Conservation (phyloP, 2,329 filamentous ascomycete species). For the Tolypocladium guangdongense region DNA sequence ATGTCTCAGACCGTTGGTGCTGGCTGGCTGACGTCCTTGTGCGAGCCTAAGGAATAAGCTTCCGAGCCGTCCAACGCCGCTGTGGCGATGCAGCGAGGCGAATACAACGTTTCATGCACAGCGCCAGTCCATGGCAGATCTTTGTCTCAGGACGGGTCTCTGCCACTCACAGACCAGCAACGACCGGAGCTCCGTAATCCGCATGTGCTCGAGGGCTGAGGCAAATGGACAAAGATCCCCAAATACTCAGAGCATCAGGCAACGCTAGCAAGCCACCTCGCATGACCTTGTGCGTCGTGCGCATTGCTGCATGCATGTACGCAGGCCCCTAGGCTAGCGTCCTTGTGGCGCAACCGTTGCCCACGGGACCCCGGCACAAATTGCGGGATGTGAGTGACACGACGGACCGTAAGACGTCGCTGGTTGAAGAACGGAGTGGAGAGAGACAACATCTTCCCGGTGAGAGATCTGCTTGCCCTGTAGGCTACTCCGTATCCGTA, state of each 20-base stretch:
- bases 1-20: neutral
- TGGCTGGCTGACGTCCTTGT: neutral
- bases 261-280: neutral
- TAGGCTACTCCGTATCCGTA: neutral
- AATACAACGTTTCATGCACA: slow-evolving; percentile 11
- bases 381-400: neutral
- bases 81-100: slow-evolving; percentile 3
- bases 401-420: neutral
- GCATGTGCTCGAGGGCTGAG: no score
- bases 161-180: neutral
- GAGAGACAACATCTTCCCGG: neutral
- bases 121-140: neutral
- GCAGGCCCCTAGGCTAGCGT: neutral
- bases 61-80: neutral
- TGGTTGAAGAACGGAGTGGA: no score
- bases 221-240: neutral
- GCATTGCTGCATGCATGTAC: no score
- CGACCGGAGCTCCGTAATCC: neutral
- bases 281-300: neutral
- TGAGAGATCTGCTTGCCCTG: neutral
- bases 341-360: neutral
- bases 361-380: neutral
- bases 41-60: neutral
- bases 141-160: neutral
- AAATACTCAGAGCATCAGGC: neutral